Conservation (phyloP, 495 filamentous ascomycete species). For the Aspergillus bertholletiae region DNA sequence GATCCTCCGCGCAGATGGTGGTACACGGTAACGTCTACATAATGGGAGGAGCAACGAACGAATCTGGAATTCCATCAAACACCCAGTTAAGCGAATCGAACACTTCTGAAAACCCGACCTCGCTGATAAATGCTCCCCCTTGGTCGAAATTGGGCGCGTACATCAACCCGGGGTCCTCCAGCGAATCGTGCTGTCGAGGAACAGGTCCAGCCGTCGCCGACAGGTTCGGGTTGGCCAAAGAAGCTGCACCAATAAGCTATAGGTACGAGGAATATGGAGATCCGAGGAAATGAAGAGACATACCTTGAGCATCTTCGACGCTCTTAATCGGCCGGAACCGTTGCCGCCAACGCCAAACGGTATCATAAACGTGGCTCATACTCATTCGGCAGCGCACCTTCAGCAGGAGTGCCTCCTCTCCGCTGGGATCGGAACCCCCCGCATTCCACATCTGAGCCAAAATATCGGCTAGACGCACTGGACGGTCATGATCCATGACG, state of each 20-base stretch:
- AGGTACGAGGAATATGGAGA: not conserved
- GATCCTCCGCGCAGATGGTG: not conserved
- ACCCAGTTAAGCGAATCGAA: constrained; percentile 50
- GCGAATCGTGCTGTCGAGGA: constrained; percentile 26
- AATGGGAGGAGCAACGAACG: constrained; percentile 38
- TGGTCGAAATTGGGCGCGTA: constrained; percentile 41
- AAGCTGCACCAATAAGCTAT: constrained; percentile 18
- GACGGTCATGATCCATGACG: constrained; percentile 80
- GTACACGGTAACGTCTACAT: constrained; percentile 18
- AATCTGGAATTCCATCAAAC: constrained; percentile 45
- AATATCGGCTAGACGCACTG: constrained; percentile 51
- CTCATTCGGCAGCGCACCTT: constrained; percentile 48
- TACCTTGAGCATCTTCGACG: constrained; percentile 41
- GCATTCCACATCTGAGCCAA: constrained; percentile 50
- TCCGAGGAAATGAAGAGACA: not conserved
- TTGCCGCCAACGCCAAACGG: constrained; percentile 48
- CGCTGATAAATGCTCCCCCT: constrained; percentile 38
- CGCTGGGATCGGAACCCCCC: constrained; percentile 24
- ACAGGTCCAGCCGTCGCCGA: constrained; percentile 24
- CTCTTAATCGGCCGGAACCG: constrained; percentile 42
- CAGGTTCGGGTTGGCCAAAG: constrained; percentile 28
- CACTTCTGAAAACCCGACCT: constrained; percentile 45
- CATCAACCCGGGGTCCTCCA: constrained; percentile 34
- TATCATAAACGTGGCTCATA: constrained; percentile 51
- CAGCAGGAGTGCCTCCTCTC: constrained; percentile 39